phyloP scores from a whole-genome alignment of 177 flowering plant genomes.

The Vitis hybrid region DNA sequence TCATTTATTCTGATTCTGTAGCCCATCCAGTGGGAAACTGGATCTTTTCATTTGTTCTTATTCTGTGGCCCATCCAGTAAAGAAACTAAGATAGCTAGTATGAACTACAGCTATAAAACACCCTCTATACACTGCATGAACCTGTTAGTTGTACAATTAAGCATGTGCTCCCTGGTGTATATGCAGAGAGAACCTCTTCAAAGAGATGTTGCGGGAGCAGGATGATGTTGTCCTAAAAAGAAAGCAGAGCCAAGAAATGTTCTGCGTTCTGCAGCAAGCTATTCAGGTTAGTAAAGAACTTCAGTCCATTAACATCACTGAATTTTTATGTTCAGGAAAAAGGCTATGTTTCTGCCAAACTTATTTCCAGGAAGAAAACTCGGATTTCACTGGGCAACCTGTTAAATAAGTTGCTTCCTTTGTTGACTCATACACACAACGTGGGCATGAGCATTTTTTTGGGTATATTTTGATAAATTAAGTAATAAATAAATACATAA shows the following conservation, averaged over 20 bases:
- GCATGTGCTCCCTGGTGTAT: not conserved
- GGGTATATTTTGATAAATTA: no score
- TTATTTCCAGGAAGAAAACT: not conserved
- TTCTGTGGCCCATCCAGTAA: no score
- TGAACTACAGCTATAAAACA: not conserved
- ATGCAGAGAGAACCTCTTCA: conserved; percentile 37
- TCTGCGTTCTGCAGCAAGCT: conserved; percentile 34
- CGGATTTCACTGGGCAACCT: no score
- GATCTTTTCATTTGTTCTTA: no score
- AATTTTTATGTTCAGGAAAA: not conserved
- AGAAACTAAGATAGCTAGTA: not conserved
- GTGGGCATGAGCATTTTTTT: no score
- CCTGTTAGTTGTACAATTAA: not conserved
- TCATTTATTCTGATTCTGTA: no score
- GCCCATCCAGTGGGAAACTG: no score
- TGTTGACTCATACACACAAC: no score
- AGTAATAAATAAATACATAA: no score
- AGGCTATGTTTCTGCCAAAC: not conserved
- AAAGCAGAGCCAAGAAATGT: conserved; percentile 24
- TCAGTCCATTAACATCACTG: not conserved
- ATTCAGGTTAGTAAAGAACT: conserved; percentile 26
- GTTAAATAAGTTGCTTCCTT: no score
- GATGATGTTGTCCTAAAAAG: conserved; percentile 33
- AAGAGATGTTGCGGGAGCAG: conserved; percentile 41
- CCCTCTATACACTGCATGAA: not conserved